These are phyloP conservation scores for Albophoma yamanashiensis DNA, from an alignment of 2,329 filamentous ascomycete genomes.

Conservation along the genomic window DNA sequence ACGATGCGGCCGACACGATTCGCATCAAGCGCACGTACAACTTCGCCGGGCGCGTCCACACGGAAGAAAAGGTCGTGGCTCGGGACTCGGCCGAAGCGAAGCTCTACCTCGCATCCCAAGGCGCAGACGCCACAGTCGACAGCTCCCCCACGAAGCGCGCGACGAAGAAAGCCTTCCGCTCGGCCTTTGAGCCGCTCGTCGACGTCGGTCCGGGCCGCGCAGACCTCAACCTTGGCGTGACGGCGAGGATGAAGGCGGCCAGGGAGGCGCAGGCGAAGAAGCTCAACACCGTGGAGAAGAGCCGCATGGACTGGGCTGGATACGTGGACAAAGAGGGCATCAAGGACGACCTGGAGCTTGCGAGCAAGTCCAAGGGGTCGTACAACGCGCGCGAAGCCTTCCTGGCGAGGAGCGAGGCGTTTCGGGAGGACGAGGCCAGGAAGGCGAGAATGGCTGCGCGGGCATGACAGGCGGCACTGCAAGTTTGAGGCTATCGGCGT, in stretches of 20 bases:
- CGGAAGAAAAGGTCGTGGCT: constrained; percentile 59
- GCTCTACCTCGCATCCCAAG: constrained; percentile 47
- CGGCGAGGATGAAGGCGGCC: constrained; percentile 34
- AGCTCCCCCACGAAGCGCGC: constrained; percentile 27
- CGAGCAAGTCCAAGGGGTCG: constrained; percentile 53
- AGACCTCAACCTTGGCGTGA: constrained; percentile 49
- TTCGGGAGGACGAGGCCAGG: constrained; percentile 50
- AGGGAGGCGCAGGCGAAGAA: constrained; percentile 47
- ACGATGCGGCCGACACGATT: constrained; percentile 33
- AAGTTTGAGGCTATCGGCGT: not conserved
- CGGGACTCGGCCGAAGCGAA: constrained; percentile 56
- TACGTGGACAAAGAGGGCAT: constrained; percentile 63
- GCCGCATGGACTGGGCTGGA: constrained; percentile 62
- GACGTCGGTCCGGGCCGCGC: constrained; percentile 32
- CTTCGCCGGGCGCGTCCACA: constrained; percentile 63
- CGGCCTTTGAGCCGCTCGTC: constrained; percentile 48
- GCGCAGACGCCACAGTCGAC: constrained; percentile 14
- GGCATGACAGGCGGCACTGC: constrained; percentile 7
- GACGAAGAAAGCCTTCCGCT: constrained; percentile 48
- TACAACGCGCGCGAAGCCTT: constrained; percentile 55
- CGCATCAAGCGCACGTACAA: constrained; percentile 63
- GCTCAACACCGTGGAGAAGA: constrained; percentile 62
- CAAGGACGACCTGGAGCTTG: constrained; percentile 55
- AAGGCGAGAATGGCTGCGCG: constrained; percentile 36
- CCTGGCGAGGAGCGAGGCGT: constrained; percentile 51